Evolutionary conservation across 1,139 yeast genomes (phyloP), one percentile per base, ranked within the genome.

Genomic region (Saccharomyces hybrid): DNA sequence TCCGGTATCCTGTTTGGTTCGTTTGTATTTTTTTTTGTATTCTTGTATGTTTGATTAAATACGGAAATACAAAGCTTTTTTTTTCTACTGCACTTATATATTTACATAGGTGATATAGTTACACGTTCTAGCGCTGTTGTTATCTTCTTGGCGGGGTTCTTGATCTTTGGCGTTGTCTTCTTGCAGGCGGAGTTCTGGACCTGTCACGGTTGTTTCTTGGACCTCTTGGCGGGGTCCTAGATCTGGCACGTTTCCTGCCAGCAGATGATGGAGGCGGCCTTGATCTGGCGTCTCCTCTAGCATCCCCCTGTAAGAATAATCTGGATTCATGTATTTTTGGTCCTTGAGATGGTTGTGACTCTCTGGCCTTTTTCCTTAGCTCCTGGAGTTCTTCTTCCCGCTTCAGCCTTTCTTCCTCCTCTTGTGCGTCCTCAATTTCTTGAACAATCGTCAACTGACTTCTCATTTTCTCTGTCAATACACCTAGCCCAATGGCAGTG

Each of bases 401-500:
- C 26, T 49, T 29, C 26, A 25, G n/a, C 2, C 46, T 55, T 26
- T 49, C 52, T 27, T 47, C 54, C 31, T 46, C 53, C n/a, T 49
- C 52, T 31, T 32, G 51, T 34, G 47, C 48, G 27, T 51, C 50
- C 19, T 52, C 54, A 29, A 55, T 55, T 13, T 48, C 49, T 51
- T 62, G 58, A 5, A 60, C 41, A 3, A 54, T 50, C 1, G 53
- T 34, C 41, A 88, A 72, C 13, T 74, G 76, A 9, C 74, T 77
- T 70, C 99, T 79, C 95, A 90, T 86, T 9, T 74, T 79, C 50
- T 89, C 96, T 0, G 98, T 91, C 56, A 93, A 68, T 1, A 79
- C 78, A 50, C 98, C 98, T 53, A 91, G 70, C 0, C 96, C 96
- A 60, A 93, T 89, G 1, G 97, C 97, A 0, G 98, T 91, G 71